Evolutionary conservation across 345 rosid genomes (phyloP), one percentile per base, ranked within the genome.

Genomic region (Boechera retrofracta): DNA sequence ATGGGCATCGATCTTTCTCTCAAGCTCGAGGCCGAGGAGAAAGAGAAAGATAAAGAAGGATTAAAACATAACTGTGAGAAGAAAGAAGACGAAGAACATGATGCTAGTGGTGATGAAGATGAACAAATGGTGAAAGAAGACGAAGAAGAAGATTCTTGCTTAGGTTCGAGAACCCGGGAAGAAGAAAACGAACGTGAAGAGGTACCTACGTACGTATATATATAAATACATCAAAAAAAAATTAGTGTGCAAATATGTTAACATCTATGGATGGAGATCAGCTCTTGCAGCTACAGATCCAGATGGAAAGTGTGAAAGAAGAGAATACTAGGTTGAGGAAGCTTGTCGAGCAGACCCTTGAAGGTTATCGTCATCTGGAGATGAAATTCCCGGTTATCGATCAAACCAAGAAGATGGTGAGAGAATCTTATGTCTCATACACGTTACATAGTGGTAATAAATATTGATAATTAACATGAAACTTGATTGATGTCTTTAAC

Each of bases 221-320:
- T 11, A 29, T 55, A 55, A 26, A 64, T 35, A 31, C 6, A 63
- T 10, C 3, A 65, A 1, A 47, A 28, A 1, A 47, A 55, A 10
- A n/a, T 16, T 54, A 35, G 28, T 63, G 67, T 49, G 56, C 0
- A 56, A 28, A 56, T 39, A 66, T 51, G 57, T 57, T 78, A 65
- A 65, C 10, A 49, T 58, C 6, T 33, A 68, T 45, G 65, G 59
- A 61, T 73, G 45, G 70, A 45, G 66, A 42, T 44, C 71, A 79
- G 82, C 64, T 79, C 38, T 79, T 68, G 61, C 71, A 68, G 78
- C 67, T 79, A 58, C 74, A 79, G 52, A 79, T 53, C 21, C 71
- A 79, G 66, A 79, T 79, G 78, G 54, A 68, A 79, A 73, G 39
- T 54, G 82, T 79, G 36, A 79, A 62, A 79, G 66, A 73, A 79